phyloP scores from a whole-genome alignment of 306 rosid genomes.

The Begonia loranthoides region DNA sequence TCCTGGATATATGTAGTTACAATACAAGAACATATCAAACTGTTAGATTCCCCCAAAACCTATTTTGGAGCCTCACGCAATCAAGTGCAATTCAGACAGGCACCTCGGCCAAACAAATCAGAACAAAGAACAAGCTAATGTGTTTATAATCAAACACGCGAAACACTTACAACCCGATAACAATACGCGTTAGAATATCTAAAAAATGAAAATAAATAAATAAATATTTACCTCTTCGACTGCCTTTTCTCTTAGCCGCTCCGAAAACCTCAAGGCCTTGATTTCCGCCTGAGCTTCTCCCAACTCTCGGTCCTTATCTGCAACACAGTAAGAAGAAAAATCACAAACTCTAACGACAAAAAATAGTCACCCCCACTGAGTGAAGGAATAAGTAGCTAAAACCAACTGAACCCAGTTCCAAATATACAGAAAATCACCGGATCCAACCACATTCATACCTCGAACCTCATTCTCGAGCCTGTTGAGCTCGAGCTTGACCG shows the following conservation, averaged over 20 bases:
- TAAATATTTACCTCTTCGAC: constrained; percentile 88
- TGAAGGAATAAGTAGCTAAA: neutral
- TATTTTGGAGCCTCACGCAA: too few species aligned
- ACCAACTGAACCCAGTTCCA: constrained; percentile 25
- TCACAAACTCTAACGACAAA: neutral
- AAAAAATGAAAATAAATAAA: neutral
- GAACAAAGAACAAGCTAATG: constrained; percentile 5
- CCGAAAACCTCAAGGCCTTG: constrained; percentile 83
- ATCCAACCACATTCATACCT: constrained; percentile 94
- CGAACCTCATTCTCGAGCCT: constrained; percentile 94
- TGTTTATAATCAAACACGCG: neutral
- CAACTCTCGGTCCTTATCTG: constrained; percentile 93
- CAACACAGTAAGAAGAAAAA: constrained; percentile 14
- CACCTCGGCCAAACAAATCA: neutral
- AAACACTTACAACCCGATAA: constrained; percentile 14
- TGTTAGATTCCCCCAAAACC: too few species aligned
- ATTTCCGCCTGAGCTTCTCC: constrained; percentile 95
- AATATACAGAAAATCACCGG: constrained; percentile 25
- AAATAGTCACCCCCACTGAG: too few species aligned
- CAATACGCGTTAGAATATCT: constrained; percentile 35
- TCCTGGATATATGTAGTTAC: too few species aligned
- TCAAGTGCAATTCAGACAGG: neutral
- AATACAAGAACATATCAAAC: too few species aligned
- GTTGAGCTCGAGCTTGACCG: constrained; percentile 97
- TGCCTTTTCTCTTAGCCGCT: constrained; percentile 86